A percentile compares a stretch with the other conserved stretches of the same genome.
phyloP scores from a whole-genome alignment of 177 flowering plant species.

The Tripterygium wilfordii region DNA sequence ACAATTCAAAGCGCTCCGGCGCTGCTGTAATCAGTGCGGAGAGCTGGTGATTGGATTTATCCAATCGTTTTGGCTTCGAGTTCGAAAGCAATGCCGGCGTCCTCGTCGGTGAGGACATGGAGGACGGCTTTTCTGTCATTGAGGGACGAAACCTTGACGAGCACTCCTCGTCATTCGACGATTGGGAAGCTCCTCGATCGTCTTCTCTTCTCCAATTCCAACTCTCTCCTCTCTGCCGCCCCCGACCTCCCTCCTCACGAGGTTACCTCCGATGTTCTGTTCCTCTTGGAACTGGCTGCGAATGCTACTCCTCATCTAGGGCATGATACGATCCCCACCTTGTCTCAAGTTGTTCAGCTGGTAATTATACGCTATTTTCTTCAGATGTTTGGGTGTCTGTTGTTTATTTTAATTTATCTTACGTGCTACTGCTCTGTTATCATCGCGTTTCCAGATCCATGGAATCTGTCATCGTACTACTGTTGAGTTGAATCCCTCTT shows the following conservation, averaged over 20 bases:
- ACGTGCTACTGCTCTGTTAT: not conserved
- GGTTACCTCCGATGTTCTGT: conserved; percentile 63
- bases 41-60: no score
- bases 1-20: no score
- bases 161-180: conserved; percentile 26
- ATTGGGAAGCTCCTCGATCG: conserved; percentile 41
- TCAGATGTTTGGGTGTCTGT: not conserved
- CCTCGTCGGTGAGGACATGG: conserved; percentile 45
- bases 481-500: conserved; percentile 46
- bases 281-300: conserved; percentile 47
- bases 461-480: conserved; percentile 30
- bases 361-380: conserved; percentile 21
- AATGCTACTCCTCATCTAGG: not conserved
- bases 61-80: no score
- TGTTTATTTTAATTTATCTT: not conserved
- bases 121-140: conserved; percentile 90
- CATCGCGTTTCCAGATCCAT: conserved; percentile 45
- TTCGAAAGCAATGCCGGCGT: conserved; percentile 7
- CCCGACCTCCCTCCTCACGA: conserved; percentile 67
- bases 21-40: no score
- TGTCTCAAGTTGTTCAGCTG: conserved; percentile 32
- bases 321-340: conserved; percentile 18
- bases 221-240: conserved; percentile 44
- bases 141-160: conserved; percentile 67
- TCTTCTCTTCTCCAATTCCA: conserved; percentile 51